These are phyloP conservation scores for Cytidiella melzeri DNA, from an alignment of 768 basidiomycete species.

Conservation along the genomic window DNA sequence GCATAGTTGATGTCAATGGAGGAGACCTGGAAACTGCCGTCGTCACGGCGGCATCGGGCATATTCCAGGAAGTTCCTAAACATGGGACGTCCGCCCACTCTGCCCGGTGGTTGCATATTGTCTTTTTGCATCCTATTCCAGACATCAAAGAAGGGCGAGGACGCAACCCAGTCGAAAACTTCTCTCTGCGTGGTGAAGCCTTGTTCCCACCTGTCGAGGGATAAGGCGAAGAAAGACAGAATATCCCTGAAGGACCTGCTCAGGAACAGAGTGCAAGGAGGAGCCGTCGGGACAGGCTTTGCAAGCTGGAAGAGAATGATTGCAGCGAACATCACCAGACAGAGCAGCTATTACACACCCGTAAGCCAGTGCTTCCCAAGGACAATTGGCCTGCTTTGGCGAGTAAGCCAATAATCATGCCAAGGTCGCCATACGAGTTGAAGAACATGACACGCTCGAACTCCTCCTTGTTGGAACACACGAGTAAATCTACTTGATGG, in stretches of 20 bases:
- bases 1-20: constrained; percentile 8
- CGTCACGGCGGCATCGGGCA: constrained; percentile 26
- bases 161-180: constrained; percentile 52
- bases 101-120: constrained; percentile 21
- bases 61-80: constrained; percentile 53
- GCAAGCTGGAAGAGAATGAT: constrained; percentile 24
- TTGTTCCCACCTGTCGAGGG: constrained; percentile 40
- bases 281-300: constrained; percentile 25
- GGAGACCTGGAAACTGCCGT: constrained; percentile 10
- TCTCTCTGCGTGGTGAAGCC: constrained; percentile 53
- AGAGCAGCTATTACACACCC: constrained; percentile 33
- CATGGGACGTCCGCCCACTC: constrained; percentile 47
- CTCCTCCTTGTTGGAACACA: constrained; percentile 45
- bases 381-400: constrained; percentile 44
- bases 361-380: constrained; percentile 50
- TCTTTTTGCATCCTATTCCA: constrained; percentile 7
- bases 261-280: constrained; percentile 39
- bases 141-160: constrained; percentile 45
- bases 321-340: not conserved
- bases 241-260: constrained; percentile 44
- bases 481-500: constrained; percentile 58
- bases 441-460: constrained; percentile 48
- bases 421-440: constrained; percentile 65
- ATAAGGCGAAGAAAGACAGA: constrained; percentile 50
- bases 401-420: constrained; percentile 60